Evolutionary conservation across 495 filamentous ascomycete genomes (phyloP).

Genomic region (Lepraria neglecta): DNA sequence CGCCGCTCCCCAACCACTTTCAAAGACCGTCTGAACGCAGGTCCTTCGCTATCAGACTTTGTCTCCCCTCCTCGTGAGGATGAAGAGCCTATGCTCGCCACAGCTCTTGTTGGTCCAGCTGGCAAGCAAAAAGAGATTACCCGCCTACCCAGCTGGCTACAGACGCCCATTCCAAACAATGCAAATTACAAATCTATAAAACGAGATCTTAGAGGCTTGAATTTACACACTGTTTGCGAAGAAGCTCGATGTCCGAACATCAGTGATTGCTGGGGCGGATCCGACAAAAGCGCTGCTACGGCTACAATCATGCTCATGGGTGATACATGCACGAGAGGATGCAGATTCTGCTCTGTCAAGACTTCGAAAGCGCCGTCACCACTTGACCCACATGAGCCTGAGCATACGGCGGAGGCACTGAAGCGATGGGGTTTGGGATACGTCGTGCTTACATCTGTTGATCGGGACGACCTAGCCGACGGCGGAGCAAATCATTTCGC

Average conservation of each 20-base stretch:
- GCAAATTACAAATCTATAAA: slow-evolving; percentile 89
- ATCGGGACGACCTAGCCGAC: slow-evolving; percentile 85
- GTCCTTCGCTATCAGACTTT: slow-evolving; percentile 83
- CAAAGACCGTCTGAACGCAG: slow-evolving; percentile 69
- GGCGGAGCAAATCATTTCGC: slow-evolving; percentile 88
- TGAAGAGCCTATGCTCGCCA: slow-evolving; percentile 52
- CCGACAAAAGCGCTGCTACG: slow-evolving; percentile 79
- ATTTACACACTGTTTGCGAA: slow-evolving; percentile 93
- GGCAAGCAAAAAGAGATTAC: slow-evolving; percentile 84
- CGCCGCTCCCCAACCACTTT: slow-evolving; percentile 61
- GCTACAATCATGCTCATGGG: slow-evolving; percentile 99
- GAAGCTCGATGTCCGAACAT: slow-evolving; percentile 97
- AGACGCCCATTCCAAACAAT: slow-evolving; percentile 82
- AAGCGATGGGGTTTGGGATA: slow-evolving; percentile 91
- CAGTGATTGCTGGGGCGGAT: slow-evolving; percentile 93
- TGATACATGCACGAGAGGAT: slow-evolving; percentile 94
- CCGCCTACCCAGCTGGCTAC: slow-evolving; percentile 87
- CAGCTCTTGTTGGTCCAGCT: slow-evolving; percentile 74
- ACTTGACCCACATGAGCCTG: slow-evolving; percentile 91
- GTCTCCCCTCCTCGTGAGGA: slow-evolving; percentile 35
- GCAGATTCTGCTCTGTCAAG: slow-evolving; percentile 95
- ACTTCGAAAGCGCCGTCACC: slow-evolving; percentile 70
- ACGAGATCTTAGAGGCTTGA: slow-evolving; percentile 80
- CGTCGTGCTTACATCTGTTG: slow-evolving; percentile 87
- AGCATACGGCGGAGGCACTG: slow-evolving; percentile 92